A percentile compares a stretch with the other conserved stretches of the same genome.
These are phyloP conservation scores for Pseudogymnoascus pannorum DNA, from an alignment of 2,329 filamentous ascomycete species.

Conservation along the genomic window DNA sequence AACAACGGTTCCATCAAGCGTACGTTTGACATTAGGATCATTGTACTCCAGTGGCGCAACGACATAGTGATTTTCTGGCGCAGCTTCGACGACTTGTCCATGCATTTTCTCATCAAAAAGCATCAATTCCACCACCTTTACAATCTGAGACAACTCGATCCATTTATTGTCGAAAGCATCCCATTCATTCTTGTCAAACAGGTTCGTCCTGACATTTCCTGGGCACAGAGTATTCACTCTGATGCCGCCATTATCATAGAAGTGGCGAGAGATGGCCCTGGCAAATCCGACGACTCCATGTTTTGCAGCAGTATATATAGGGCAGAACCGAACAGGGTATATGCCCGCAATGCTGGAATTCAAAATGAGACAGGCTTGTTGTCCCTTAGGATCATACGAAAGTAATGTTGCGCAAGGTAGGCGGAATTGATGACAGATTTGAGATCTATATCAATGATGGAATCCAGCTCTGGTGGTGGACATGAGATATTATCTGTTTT, in stretches of 20 bases:
- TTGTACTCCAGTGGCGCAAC: conserved; percentile 5
- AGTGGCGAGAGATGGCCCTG: conserved; percentile 11
- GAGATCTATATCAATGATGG: not conserved
- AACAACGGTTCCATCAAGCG: conserved; percentile 1
- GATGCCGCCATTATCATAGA: conserved; percentile 11
- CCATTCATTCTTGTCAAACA: conserved; percentile 13
- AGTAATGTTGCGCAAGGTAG: conserved; percentile 2
- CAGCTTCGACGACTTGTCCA: conserved; percentile 7
- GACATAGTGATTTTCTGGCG: conserved; percentile 6
- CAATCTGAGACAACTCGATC: conserved; percentile 10
- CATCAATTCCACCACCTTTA: conserved; percentile 9
- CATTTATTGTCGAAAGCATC: conserved; percentile 5
- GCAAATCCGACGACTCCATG: conserved; percentile 12
- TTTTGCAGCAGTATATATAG: conserved; percentile 14
- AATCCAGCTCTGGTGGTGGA: not conserved
- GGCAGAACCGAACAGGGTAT: conserved; percentile 14
- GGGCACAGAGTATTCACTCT: conserved; percentile 12
- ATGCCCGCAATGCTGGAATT: conserved; percentile 12
- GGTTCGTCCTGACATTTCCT: conserved; percentile 12
- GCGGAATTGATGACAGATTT: not conserved
- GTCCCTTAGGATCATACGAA: not conserved
- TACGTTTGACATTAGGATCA: conserved; percentile 7
- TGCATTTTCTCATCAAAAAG: conserved; percentile 3
- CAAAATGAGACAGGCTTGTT: conserved; percentile 2
- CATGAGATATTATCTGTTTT: not conserved